These are phyloP conservation scores for Coemansia sp. DNA, from an alignment of 192 early-diverging fungal genomes.

Conservation along the genomic window DNA sequence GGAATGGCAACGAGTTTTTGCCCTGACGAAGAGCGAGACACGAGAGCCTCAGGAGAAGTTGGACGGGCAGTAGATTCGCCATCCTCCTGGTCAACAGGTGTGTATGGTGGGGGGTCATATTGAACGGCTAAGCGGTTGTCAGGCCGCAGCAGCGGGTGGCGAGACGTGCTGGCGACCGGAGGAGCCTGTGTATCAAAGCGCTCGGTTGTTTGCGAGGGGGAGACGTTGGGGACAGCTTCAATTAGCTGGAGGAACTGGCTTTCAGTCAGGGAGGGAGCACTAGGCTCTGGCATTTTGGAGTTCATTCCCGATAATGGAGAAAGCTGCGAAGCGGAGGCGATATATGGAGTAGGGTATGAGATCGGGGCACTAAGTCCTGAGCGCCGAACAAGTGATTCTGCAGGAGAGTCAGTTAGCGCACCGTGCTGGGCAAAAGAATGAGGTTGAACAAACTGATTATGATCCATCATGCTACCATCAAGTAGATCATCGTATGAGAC, in stretches of 20 bases:
- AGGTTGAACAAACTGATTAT: background rate
- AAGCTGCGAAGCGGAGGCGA: constrained; percentile 7
- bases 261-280: constrained; percentile 15
- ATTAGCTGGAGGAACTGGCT: constrained; percentile 18
- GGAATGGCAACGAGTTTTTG: background rate
- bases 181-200: background rate
- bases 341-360: constrained; percentile 16
- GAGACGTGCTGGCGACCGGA: background rate
- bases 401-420: background rate
- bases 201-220: background rate
- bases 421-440: background rate
- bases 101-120: constrained; percentile 33
- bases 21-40: background rate
- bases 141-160: background rate
- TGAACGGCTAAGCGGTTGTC: background rate
- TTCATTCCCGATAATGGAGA: background rate
- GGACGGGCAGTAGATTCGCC: background rate
- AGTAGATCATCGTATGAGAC: constrained; percentile 14
- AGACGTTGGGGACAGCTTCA: background rate
- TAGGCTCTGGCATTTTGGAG: constrained; percentile 15
- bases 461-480: background rate
- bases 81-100: constrained; percentile 16
- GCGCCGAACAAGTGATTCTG: background rate
- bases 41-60: background rate
- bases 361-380: too few relatives aligned